A percentile compares a stretch with the other conserved stretches of the same genome.
Conservation (phyloP, 495 filamentous ascomycete genomes). For the Penicillium canescens region DNA sequence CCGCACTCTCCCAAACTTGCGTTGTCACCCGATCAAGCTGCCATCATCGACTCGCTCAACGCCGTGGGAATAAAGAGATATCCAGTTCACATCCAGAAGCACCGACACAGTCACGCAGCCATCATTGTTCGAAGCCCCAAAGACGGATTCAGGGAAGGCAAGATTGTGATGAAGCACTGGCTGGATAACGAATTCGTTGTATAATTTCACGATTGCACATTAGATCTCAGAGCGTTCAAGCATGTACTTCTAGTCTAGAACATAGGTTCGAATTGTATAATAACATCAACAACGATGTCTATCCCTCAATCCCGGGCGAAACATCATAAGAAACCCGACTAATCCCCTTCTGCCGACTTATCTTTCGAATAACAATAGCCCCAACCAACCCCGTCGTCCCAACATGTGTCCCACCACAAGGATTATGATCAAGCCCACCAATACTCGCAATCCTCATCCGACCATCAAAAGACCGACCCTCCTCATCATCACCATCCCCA, state of each 20-base stretch:
- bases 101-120: conserved; percentile 80
- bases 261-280: background rate
- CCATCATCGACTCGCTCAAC: conserved; percentile 78
- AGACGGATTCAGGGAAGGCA: conserved; percentile 69
- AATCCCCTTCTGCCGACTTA: conserved; percentile 57
- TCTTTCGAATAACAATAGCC: conserved; percentile 58
- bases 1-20: conserved; percentile 62
- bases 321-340: conserved; percentile 58
- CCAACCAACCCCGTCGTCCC: conserved; percentile 50
- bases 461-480: conserved; percentile 12
- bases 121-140: conserved; percentile 76
- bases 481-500: conserved; percentile 43
- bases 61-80: conserved; percentile 76
- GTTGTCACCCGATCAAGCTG: conserved; percentile 75
- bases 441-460: conserved; percentile 51
- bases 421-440: conserved; percentile 58
- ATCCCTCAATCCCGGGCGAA: conserved; percentile 2
- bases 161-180: conserved; percentile 81
- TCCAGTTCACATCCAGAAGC: conserved; percentile 82
- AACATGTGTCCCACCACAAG: conserved; percentile 68
- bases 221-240: background rate
- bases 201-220: conserved; percentile 30
- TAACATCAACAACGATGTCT: background rate
- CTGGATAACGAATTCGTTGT: conserved; percentile 70
- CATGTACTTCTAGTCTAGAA: conserved; percentile 3